Conservation (phyloP, 768 basidiomycete genomes). For the Leccinum incarnatum region DNA sequence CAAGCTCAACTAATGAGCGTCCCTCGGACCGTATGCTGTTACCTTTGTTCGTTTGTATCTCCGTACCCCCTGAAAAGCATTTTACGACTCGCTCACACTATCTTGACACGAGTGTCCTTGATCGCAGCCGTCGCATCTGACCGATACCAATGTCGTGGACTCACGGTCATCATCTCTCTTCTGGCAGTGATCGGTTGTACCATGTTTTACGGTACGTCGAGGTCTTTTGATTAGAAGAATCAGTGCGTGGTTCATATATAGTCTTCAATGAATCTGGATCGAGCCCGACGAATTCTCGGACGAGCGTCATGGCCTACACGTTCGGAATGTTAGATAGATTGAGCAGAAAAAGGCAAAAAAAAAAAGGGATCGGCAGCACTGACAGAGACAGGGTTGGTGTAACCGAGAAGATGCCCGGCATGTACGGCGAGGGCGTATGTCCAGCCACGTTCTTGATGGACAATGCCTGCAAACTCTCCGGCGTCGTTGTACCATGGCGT, state of each 20-base stretch:
- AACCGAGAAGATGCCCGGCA: constrained; percentile 41
- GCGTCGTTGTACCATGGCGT: constrained; percentile 65
- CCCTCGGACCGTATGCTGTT: constrained; percentile 18
- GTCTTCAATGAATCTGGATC: not conserved
- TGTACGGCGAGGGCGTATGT: constrained; percentile 38
- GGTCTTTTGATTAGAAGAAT: not conserved
- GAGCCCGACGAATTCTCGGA: constrained; percentile 54
- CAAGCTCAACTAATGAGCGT: constrained; percentile 42
- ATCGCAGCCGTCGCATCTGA: constrained; percentile 51
- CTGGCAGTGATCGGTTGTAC: constrained; percentile 50
- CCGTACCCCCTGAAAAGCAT: too few relatives aligned
- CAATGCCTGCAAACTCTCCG: constrained; percentile 60
- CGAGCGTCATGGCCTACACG: constrained; percentile 55
- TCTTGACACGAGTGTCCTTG: constrained; percentile 31
- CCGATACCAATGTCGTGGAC: constrained; percentile 49
- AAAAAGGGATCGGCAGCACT: constrained; percentile 21
- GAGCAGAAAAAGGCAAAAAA: not conserved
- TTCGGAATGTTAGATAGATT: not conserved
- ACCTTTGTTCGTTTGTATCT: constrained; percentile 19
- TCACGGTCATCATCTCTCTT: constrained; percentile 42
- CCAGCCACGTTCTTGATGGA: constrained; percentile 72
- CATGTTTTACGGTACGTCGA: constrained; percentile 48
- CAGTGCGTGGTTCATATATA: not conserved
- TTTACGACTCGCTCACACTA: not conserved
- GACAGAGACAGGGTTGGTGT: constrained; percentile 44